These are phyloP conservation scores for Lipomyces lipofer DNA, from an alignment of 805 yeast genomes.

Conservation along the genomic window DNA sequence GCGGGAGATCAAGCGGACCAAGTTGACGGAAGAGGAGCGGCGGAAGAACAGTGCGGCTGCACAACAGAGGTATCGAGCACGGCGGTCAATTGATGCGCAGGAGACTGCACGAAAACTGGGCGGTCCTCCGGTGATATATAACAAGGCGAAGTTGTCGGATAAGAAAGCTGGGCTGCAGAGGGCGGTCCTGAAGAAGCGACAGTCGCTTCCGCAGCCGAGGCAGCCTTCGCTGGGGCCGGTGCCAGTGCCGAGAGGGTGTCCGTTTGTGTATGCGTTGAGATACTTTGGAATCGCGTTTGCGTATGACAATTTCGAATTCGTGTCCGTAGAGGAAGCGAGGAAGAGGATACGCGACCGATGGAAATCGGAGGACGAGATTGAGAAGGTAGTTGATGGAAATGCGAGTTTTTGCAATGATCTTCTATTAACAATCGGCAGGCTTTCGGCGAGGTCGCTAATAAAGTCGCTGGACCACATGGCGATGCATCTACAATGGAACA, in stretches of 20 bases:
- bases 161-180: conserved; percentile 21
- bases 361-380: not conserved
- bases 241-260: conserved; percentile 11
- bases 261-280: conserved; percentile 14
- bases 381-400: not conserved
- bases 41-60: conserved; percentile 21
- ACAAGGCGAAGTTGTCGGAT: conserved; percentile 21
- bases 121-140: conserved; percentile 21
- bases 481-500: too few relatives aligned
- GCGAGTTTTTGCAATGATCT: too few relatives aligned
- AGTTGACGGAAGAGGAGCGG: conserved; percentile 18
- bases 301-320: conserved; percentile 9
- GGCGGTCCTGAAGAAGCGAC: conserved; percentile 9
- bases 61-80: conserved; percentile 18
- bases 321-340: conserved; percentile 14
- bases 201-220: conserved; percentile 13
- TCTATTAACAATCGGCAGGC: too few relatives aligned
- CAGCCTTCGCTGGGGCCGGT: conserved; percentile 3
- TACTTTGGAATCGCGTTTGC: conserved; percentile 16
- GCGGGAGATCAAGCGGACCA: conserved; percentile 13
- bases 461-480: too few relatives aligned
- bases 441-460: too few relatives aligned
- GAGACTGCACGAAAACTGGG: conserved; percentile 16
- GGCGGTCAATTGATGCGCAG: conserved; percentile 20
- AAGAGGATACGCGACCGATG: conserved; percentile 1